Evolutionary conservation across 257 asterid species (phyloP), one percentile per base, ranked within the genome.

Genomic region (Lavandula angustifolia): DNA sequence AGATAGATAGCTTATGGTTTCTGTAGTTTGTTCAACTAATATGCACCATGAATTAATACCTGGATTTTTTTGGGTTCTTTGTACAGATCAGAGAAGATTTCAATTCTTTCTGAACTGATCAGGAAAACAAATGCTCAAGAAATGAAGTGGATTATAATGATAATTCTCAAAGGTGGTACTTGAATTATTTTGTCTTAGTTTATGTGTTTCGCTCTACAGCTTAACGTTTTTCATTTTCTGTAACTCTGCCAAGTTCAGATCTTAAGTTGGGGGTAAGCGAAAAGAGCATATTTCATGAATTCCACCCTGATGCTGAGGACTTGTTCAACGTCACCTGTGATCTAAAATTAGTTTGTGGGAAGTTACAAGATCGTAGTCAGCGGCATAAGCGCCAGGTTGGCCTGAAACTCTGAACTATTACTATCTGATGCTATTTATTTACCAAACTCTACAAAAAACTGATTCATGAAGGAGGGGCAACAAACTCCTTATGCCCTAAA

Each of bases 61-160:
- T 70, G 57, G 41, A 43, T 33, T 67, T 54, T 77, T 22, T 22
- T 68, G 62, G 38, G 12, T 73, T 76, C 69, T 69, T 60, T 62
- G 53, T 57, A 56, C 88, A 92, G 97, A 79, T 64, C 80, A 48
- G 95, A 87, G 74, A 92, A 85, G 81, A 79, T 85, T 57, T 66
- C 85, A 32, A 56, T 83, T 79, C 94, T 87, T 76, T 87, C 90
- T 48, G 92, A 82, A 34, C 68, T 92, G 79, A 89, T 89, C 57
- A 84, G 84, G 82, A 86, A 84, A 72, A 92, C 99, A 64, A 92
- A 92, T 76, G 91, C 89, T 38, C 85, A 89, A 72, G 97, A 92
- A 84, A 92, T 92, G 99, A 92, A 89, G 85, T 92, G 99, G 97
- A 92, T 92, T 56, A 70, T 89, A 67, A 89, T 92, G 99, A 89